Conservation (phyloP, 768 basidiomycete genomes). For the Leccinum fibrillosum region DNA sequence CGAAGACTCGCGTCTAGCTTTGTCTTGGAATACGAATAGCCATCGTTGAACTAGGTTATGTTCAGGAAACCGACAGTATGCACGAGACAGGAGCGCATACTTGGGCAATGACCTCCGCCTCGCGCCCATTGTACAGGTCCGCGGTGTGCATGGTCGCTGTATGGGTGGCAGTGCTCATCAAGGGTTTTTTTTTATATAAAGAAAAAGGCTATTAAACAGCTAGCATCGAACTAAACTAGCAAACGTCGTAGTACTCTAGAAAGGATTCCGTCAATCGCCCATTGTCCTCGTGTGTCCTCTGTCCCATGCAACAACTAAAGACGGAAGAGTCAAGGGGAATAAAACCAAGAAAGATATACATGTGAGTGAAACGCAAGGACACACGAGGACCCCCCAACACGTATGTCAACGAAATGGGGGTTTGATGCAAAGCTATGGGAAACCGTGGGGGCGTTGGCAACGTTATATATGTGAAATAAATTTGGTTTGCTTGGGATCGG, state of each 20-base stretch:
- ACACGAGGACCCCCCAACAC: slow-evolving; percentile 19
- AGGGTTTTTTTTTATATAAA: slow-evolving; percentile 15
- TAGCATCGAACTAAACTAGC: slow-evolving; percentile 29
- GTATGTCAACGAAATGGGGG: slow-evolving; percentile 5
- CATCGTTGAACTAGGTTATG: slow-evolving; percentile 46
- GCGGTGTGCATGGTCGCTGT: slow-evolving; percentile 14
- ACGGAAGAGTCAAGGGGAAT: slow-evolving; percentile 9
- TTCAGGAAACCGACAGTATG: slow-evolving; percentile 30
- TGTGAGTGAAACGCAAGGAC: slow-evolving; percentile 5
- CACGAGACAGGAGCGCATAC: slow-evolving; percentile 5
- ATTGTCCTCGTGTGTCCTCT: slow-evolving; percentile 17
- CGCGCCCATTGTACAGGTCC: slow-evolving; percentile 28
- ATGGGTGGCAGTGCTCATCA: slow-evolving; percentile 23
- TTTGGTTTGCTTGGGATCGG: slow-evolving; percentile 28
- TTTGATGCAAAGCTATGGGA: slow-evolving; percentile 23
- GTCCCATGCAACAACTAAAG: slow-evolving; percentile 16
- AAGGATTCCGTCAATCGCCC: slow-evolving; percentile 17
- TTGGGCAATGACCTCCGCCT: slow-evolving; percentile 30
- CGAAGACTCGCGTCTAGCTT: slow-evolving; percentile 40
- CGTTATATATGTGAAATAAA: slow-evolving; percentile 36
- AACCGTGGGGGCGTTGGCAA: slow-evolving; percentile 28
- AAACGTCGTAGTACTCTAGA: slow-evolving; percentile 25
- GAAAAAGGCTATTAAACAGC: slow-evolving; percentile 27
- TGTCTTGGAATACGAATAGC: slow-evolving; percentile 42
- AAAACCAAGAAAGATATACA: slow-evolving; percentile 27